Evolutionary conservation across 768 basidiomycete species (phyloP), one percentile per base, ranked within the genome.

Genomic region (Cubamyces lactineus): DNA sequence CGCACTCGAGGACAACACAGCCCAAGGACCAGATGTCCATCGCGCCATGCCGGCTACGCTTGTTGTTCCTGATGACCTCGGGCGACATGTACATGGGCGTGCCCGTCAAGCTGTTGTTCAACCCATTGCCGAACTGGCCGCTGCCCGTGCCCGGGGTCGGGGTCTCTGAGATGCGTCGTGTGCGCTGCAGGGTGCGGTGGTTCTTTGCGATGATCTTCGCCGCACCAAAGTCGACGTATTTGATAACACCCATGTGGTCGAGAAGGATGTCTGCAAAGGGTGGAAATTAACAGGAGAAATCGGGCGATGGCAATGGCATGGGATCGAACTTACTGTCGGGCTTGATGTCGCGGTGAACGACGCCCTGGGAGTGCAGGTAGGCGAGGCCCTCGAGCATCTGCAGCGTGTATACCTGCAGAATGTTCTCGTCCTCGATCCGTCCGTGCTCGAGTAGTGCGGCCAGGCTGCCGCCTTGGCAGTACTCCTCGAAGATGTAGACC

Each of bases 11-110:
- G 15, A 98, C 88, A n/a, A 98, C 94, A 71, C 97, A 98, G 17
- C 97, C 97, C 59, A 98, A 76, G 23, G 94, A 93, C 97, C 97
- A 99, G 46, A 99, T 88, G 73, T 99, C 97, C 92, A 97, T 97
- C 12, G 96, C 94, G 17, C 97, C 97, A 65, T 92, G 87, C 53
- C 90, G 82, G 26, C 95, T 94, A 15, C 87, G 80, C 64, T 83
- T 88, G 68, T 96, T 94, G 68, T 91, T 97, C 78, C 96, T 93
- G 79, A 99, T 98, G 56, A 97, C 87, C 73, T 99, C 97, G 1
- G 97, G 97, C 5, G 96, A 97, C 94, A 99, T 98, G 75, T 99
- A 98, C 96, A 98, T 98, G 0, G 97, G 97, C 13, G 97, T 99
- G 17, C 95, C 96, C 1, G 96, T 97, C 38, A 99, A 77, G 67